Percentiles rank a stretch among this genome's conserved stretches.
Conservation (phyloP, 2,329 filamentous ascomycete species). For the Ceratocystis lukuohia region DNA sequence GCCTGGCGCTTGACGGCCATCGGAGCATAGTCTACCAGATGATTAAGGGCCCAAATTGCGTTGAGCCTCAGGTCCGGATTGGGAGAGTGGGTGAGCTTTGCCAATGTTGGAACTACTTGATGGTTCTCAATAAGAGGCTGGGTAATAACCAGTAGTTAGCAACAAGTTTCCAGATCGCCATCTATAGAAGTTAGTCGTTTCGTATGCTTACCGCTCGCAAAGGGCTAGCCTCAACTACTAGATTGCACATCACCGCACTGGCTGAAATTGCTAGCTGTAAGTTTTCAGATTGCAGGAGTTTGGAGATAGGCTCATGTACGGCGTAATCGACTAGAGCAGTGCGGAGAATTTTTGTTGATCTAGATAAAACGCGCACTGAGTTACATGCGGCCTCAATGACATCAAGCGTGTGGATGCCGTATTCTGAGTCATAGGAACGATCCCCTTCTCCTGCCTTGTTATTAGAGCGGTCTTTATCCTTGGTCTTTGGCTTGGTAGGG, state of each 20-base stretch:
- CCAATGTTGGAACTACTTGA: slow-evolving; percentile 63
- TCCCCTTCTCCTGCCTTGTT: slow-evolving; percentile 19
- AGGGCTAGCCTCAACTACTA: slow-evolving; percentile 79
- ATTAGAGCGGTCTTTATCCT: slow-evolving; percentile 34
- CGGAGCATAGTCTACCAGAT: slow-evolving; percentile 58
- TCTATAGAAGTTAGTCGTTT: neutral
- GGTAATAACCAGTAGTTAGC: neutral
- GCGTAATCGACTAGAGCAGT: slow-evolving; percentile 80
- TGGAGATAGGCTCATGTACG: slow-evolving; percentile 63
- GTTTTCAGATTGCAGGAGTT: slow-evolving; percentile 59
- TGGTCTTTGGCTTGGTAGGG: slow-evolving; percentile 36
- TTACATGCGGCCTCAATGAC: slow-evolving; percentile 80
- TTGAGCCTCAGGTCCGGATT: slow-evolving; percentile 71
- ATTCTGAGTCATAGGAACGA: slow-evolving; percentile 30
- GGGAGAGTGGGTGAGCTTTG: slow-evolving; percentile 68
- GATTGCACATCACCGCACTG: slow-evolving; percentile 69
- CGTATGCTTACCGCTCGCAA: slow-evolving; percentile 60
- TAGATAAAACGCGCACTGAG: slow-evolving; percentile 64
- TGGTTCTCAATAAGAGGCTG: slow-evolving; percentile 54
- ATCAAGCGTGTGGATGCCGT: slow-evolving; percentile 58
- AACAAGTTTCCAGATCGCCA: neutral
- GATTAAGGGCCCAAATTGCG: slow-evolving; percentile 86
- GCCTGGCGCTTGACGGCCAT: slow-evolving; percentile 59
- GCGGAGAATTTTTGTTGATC: slow-evolving; percentile 70
- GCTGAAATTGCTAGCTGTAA: slow-evolving; percentile 75